Percentiles rank a stretch among this genome's conserved stretches.
phyloP scores from a whole-genome alignment of 2,329 filamentous ascomycete species.

The Ceratocystis huliohia region DNA sequence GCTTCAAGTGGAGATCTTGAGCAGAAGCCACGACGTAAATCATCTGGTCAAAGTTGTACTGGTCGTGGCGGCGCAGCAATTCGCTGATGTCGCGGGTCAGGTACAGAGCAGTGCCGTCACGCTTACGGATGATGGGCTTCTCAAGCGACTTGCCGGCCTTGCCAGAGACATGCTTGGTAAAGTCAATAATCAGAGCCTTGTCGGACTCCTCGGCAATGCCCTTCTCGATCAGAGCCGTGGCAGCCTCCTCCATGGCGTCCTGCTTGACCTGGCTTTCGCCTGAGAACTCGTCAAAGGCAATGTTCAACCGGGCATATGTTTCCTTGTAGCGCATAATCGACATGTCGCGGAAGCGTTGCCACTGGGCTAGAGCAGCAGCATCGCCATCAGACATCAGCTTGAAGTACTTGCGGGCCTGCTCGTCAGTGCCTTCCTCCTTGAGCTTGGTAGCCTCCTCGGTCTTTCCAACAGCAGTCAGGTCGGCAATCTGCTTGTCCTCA shows the following conservation, averaged over 20 bases:
- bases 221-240: conserved; percentile 49
- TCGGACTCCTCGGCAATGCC: conserved; percentile 55
- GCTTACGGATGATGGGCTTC: conserved; percentile 58
- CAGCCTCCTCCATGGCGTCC: conserved; percentile 51
- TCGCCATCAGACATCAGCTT: conserved; percentile 60
- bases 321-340: conserved; percentile 54
- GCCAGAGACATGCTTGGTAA: conserved; percentile 52
- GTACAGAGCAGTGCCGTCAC: conserved; percentile 63
- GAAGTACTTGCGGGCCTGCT: conserved; percentile 62
- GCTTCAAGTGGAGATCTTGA: conserved; percentile 60
- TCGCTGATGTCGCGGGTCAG: conserved; percentile 68
- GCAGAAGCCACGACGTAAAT: conserved; percentile 64
- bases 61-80: conserved; percentile 50
- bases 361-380: conserved; percentile 44
- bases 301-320: conserved; percentile 58
- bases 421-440: conserved; percentile 49
- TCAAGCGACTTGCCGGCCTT: conserved; percentile 58
- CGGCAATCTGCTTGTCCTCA: conserved; percentile 55
- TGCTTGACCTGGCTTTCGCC: conserved; percentile 62
- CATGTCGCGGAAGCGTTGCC: conserved; percentile 53
- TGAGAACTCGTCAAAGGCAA: conserved; percentile 59
- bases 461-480: conserved; percentile 38
- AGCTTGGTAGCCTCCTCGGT: conserved; percentile 27
- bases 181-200: conserved; percentile 62
- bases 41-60: conserved; percentile 62